Evolutionary conservation across 2,329 filamentous ascomycete species (phyloP).

Genomic region (Colletotrichum sansevieriae): DNA sequence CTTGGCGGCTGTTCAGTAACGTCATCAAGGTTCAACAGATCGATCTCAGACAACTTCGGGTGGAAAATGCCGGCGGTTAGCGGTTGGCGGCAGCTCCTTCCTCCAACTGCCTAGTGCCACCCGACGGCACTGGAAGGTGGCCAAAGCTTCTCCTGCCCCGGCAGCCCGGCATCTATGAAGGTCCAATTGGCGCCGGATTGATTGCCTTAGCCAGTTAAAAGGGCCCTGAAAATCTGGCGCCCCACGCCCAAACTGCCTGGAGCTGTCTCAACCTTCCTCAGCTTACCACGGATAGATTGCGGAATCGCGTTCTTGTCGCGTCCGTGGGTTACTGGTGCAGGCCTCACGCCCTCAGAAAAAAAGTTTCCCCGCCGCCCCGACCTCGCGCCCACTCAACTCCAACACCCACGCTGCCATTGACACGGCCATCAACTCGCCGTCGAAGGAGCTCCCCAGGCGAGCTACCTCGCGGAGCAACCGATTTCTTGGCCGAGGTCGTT

Average conservation of each 20-base stretch:
- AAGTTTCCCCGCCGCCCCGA: constrained; percentile 15
- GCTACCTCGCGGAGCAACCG: constrained; percentile 6
- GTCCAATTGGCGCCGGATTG: too few relatives aligned
- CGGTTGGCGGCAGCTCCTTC: neutral
- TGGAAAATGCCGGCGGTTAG: neutral
- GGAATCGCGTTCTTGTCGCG: constrained; percentile 19
- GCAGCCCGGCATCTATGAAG: too few relatives aligned
- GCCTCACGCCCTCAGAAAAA: constrained; percentile 4
- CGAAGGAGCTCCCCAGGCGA: constrained; percentile 18
- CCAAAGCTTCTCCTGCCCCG: neutral
- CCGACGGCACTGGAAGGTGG: neutral
- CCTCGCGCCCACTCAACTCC: neutral
- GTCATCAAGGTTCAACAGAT: neutral
- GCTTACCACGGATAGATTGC: neutral
- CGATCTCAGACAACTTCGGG: neutral
- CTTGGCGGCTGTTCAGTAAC: too few relatives aligned
- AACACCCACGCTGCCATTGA: neutral
- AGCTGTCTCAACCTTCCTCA: too few relatives aligned
- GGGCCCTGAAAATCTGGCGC: too few relatives aligned
- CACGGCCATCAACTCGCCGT: constrained; percentile 1
- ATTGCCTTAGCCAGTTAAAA: too few relatives aligned
- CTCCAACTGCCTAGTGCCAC: neutral
- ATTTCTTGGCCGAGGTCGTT: neutral
- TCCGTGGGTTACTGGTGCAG: too few relatives aligned
- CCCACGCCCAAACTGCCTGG: too few relatives aligned